Evolutionary conservation across 2,329 filamentous ascomycete genomes (phyloP), one percentile per base, ranked within the genome.

Genomic region (Hypoxylon sp.): DNA sequence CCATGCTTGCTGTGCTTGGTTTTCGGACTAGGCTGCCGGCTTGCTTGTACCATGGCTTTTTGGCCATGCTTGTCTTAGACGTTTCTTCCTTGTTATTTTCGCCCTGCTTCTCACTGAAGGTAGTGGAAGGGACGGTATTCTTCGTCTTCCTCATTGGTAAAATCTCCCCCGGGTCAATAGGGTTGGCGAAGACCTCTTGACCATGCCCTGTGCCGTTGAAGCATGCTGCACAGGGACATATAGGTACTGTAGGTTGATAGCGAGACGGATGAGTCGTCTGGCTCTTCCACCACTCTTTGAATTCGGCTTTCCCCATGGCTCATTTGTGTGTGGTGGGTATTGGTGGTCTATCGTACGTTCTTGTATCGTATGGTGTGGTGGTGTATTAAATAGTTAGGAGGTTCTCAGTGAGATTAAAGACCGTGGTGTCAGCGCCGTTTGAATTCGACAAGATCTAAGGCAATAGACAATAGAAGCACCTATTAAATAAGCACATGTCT

Each of bases 191-290:
- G 5, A 61, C 59, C 8, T 57, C 50, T 36, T 57, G 44, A 13
- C 50, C 47, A 44, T 55, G 53, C 1, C 51, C 46, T 4, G 54
- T 58, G 5, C 62, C 63, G 21, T 63, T 60, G 53, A 63, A 67
- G 53, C 64, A 67, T 15, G 63, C 58, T 12, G 55, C 50, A 26
- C 64, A 67, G 23, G 61, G 61, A 29, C 64, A 67, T 35, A 67
- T 62, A 6, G 63, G 42, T 37, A 58, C 42, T 7, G 56, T 26
- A 19, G 53, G 44, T 16, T 53, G 27, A 3, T 23, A 29, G 15
- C 52, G 51, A 15, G 59, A 59, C 4, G 59, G 53, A 17, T 60
- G 60, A 13, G 50, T 52, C 2, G 62, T 52, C 41, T 67, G 62
- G 31, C 40, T 57, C 20, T 53, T 60, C 62, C 61, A 66, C 64